Conservation (phyloP, 2,329 filamentous ascomycete genomes). For the Ascochyta fabae region DNA sequence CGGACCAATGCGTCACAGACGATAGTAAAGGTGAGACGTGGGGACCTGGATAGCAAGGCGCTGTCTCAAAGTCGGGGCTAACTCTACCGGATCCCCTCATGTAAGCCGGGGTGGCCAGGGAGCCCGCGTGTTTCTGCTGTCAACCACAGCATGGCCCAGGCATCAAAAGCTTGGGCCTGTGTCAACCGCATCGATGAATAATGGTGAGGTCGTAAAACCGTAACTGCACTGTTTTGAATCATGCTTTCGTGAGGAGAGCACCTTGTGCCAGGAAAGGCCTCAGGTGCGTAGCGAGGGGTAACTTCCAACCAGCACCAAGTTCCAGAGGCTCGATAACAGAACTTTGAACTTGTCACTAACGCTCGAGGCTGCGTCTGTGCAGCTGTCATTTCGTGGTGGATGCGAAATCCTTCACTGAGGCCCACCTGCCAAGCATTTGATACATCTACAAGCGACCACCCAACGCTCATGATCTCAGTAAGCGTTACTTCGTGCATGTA, state of each 20-base stretch:
- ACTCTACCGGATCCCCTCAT: constrained; percentile 47
- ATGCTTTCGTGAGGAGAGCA: background rate
- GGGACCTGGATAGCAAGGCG: constrained; percentile 37
- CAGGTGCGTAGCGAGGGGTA: background rate
- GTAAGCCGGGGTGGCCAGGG: constrained; percentile 44
- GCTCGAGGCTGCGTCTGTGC: background rate
- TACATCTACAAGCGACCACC: constrained; percentile 6
- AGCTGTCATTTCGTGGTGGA: constrained; percentile 1
- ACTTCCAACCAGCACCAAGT: background rate
- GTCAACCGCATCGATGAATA: constrained; percentile 30
- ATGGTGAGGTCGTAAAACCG: constrained; percentile 23
- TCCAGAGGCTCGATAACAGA: background rate
- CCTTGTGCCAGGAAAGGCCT: background rate
- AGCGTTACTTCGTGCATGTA: constrained; percentile 9
- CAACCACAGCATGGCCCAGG: constrained; percentile 44
- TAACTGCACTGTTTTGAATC: background rate
- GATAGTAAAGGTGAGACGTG: constrained; percentile 51
- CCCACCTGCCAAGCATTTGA: constrained; percentile 13
- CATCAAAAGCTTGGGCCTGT: constrained; percentile 27
- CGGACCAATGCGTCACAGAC: constrained; percentile 44
- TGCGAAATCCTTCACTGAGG: constrained; percentile 9
- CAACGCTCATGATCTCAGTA: constrained; percentile 17
- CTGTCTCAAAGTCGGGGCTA: constrained; percentile 48
- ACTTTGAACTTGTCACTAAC: background rate
- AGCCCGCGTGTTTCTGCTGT: constrained; percentile 42